These are phyloP conservation scores for Xylaria bambusicola DNA, from an alignment of 495 filamentous ascomycete genomes.

Conservation along the genomic window DNA sequence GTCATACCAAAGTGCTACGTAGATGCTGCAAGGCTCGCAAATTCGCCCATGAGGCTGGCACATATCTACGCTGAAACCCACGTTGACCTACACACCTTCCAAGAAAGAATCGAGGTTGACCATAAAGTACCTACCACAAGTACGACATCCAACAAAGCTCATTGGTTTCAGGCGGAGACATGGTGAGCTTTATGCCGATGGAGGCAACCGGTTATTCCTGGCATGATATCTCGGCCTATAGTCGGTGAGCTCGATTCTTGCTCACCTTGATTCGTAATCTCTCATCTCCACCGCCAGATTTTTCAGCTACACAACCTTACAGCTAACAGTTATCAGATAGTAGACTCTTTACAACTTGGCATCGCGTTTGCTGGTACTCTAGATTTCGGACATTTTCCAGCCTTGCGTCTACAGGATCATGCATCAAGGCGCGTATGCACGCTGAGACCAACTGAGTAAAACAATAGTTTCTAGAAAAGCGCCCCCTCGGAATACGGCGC, in stretches of 20 bases:
- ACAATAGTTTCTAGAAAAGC: conserved; percentile 23
- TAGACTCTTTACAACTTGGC: not conserved
- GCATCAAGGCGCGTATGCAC: conserved; percentile 26
- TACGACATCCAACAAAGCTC: too few species aligned
- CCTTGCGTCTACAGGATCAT: conserved; percentile 3
- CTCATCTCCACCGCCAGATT: conserved; percentile 9
- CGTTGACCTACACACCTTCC: too few species aligned
- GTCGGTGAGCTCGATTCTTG: not conserved
- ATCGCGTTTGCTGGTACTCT: not conserved
- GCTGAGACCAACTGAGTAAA: conserved; percentile 15
- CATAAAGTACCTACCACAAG: too few species aligned
- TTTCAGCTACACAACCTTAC: not conserved
- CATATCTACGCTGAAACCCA: too few species aligned
- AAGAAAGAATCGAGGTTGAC: too few species aligned
- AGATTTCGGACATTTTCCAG: conserved; percentile 2
- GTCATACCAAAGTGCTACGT: too few species aligned
- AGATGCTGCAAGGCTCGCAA: too few species aligned
- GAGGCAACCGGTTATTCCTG: too few species aligned
- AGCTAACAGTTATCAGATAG: conserved; percentile 8
- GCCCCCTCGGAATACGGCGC: conserved; percentile 1
- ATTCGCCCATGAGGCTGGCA: too few species aligned
- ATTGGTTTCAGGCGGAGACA: too few species aligned
- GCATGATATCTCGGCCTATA: too few species aligned
- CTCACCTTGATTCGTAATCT: not conserved
- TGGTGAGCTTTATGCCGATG: too few species aligned